These are phyloP conservation scores for Ustilago hordei DNA, from an alignment of 1,284 basidiomycete species.

Conservation along the genomic window DNA sequence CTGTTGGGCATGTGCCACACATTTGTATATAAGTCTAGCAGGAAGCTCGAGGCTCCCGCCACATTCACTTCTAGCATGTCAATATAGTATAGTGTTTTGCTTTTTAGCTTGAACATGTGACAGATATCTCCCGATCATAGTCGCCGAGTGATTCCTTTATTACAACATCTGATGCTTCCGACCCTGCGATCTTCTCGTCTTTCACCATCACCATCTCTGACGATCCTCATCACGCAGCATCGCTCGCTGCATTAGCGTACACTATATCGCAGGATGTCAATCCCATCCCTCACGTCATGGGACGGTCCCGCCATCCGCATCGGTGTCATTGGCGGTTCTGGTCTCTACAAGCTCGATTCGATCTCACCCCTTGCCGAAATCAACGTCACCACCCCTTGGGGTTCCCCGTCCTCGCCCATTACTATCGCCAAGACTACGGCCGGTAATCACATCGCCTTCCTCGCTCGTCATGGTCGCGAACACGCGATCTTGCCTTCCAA, in stretches of 20 bases:
- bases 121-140: too few species aligned
- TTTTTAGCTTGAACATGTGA: too few species aligned
- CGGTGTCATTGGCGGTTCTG: constrained; percentile 67
- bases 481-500: constrained; percentile 73
- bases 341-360: constrained; percentile 67
- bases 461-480: constrained; percentile 85
- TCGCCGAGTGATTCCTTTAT: too few species aligned
- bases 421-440: constrained; percentile 84
- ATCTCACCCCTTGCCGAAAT: constrained; percentile 63
- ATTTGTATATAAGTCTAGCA: too few species aligned
- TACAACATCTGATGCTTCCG: not conserved
- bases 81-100: too few species aligned
- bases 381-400: constrained; percentile 81
- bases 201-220: not conserved
- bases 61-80: too few species aligned
- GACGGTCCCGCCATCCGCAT: constrained; percentile 53
- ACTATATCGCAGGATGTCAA: constrained; percentile 18
- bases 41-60: too few species aligned
- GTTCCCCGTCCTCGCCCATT: constrained; percentile 89
- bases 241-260: constrained; percentile 5
- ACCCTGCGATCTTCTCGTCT: not conserved
- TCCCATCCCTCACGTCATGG: constrained; percentile 38
- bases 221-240: not conserved
- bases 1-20: too few species aligned
- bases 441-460: constrained; percentile 83